A percentile compares a stretch with the other conserved stretches of the same genome.
Evolutionary conservation across 2,329 filamentous ascomycete species (phyloP).

Genomic region (Didymella segeticola): DNA sequence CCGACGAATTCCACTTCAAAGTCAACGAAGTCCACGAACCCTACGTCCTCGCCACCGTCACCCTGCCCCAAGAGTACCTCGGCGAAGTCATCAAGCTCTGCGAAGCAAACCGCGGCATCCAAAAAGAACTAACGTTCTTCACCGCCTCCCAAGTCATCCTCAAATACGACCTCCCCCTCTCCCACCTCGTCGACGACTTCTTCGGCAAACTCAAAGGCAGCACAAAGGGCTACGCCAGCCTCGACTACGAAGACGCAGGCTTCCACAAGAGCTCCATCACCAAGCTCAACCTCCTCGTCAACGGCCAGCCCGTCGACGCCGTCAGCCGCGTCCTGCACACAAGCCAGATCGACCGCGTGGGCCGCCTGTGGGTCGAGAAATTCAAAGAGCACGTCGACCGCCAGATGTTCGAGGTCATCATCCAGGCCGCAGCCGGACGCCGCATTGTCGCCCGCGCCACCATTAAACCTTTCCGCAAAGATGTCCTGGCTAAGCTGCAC

Average conservation of each 20-base stretch:
- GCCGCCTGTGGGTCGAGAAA: slow-evolving; percentile 87
- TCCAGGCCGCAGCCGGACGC: slow-evolving; percentile 85
- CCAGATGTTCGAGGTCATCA: slow-evolving; percentile 97
- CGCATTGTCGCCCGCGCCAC: slow-evolving; percentile 90
- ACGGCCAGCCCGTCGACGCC: slow-evolving; percentile 91
- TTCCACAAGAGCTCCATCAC: slow-evolving; percentile 81
- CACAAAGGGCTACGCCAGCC: slow-evolving; percentile 92
- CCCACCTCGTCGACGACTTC: slow-evolving; percentile 93
- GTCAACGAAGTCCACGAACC: slow-evolving; percentile 72
- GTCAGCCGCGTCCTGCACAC: slow-evolving; percentile 88
- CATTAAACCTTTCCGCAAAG: slow-evolving; percentile 95
- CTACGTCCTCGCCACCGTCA: slow-evolving; percentile 83
- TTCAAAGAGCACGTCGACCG: slow-evolving; percentile 97
- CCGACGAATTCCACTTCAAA: slow-evolving; percentile 61
- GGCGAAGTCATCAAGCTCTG: slow-evolving; percentile 95
- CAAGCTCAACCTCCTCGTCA: slow-evolving; percentile 92
- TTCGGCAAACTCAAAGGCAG: slow-evolving; percentile 95
- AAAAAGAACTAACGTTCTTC: slow-evolving; percentile 89
- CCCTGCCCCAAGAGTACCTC: slow-evolving; percentile 90
- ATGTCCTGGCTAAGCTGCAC: slow-evolving; percentile 91
- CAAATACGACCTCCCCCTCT: slow-evolving; percentile 86
- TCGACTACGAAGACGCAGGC: slow-evolving; percentile 96
- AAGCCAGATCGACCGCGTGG: slow-evolving; percentile 81
- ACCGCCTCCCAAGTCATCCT: slow-evolving; percentile 91
- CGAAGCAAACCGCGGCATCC: slow-evolving; percentile 85